Evolutionary conservation across 352 stramenopile genomes (phyloP), one percentile per base, ranked within the genome.

Genomic region (Pythium graminicola): DNA sequence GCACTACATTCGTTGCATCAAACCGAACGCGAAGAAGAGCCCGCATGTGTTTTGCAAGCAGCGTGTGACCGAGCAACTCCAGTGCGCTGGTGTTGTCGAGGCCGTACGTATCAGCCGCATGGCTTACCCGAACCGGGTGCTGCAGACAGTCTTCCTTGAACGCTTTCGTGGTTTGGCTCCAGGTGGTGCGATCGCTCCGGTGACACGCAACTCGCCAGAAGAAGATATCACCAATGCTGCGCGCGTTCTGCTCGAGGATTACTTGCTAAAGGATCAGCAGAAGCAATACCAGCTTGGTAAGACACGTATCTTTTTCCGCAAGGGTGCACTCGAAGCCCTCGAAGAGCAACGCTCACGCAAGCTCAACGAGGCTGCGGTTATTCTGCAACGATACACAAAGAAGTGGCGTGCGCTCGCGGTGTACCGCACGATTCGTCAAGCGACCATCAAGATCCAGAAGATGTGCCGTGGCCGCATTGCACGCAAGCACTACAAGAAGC

Each of bases 221-320:
- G 78, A 74, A 16, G 79, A 66, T 50, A 77, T 70, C 31, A 50
- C 56, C 0, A 67, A 56, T 22, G 73, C 73, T 7, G 65, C 73
- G 10, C 69, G 70, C 20, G 76, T 85, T 35, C 41, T 86, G 41
- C 68, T 93, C 4, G 50, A 61, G 36, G 79, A 72, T 23, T 67
- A 89, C 43, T 49, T 93, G 36, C 69, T 91, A 51, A 63, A 72
- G 16, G 67, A 65, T 51, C 75, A 89, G 46, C 61, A 76, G 23
- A 76, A 54, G 28, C 65, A 88, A 60, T 93, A 85, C 60, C 80
- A 93, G 54, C 47, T 91, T n/a, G 82, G 82, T 56, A 97, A 97
- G 65, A 97, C 89, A 11, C 89, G 85, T 35, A 79, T 97, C 13
- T 98, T 97, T 60, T 98, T 98, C 72, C 80, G 85, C 50, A 81